These are phyloP conservation scores for Penicillium sp. DNA, from an alignment of 2,329 filamentous ascomycete species.

Conservation along the genomic window DNA sequence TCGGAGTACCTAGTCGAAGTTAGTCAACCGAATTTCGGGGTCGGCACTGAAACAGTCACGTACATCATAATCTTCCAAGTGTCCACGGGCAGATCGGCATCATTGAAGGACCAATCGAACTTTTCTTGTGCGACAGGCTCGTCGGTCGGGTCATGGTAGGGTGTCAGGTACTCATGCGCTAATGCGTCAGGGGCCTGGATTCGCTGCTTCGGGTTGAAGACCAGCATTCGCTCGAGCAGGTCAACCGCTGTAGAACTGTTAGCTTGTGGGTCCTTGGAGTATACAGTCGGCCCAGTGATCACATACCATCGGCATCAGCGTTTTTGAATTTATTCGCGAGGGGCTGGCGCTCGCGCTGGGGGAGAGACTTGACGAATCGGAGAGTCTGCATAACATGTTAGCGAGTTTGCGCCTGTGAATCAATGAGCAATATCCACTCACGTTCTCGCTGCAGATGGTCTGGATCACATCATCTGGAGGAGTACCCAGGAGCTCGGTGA, in stretches of 20 bases:
- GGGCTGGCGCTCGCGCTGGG: conserved; percentile 88
- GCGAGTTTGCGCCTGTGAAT: conserved; percentile 12
- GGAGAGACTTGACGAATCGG: conserved; percentile 94
- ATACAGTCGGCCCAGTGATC: not conserved
- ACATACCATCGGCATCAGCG: conserved; percentile 78
- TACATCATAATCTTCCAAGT: conserved; percentile 99
- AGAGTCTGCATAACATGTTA: conserved; percentile 67
- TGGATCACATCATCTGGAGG: conserved; percentile 98
- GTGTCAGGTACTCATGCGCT: conserved; percentile 87
- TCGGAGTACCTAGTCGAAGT: conserved; percentile 83
- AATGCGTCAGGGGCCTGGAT: conserved; percentile 85
- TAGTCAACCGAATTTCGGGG: conserved; percentile 2
- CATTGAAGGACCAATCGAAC: conserved; percentile 99
- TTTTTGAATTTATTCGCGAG: conserved; percentile 91
- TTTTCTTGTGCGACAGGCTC: conserved; percentile 95
- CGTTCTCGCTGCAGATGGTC: conserved; percentile 97
- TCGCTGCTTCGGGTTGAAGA: conserved; percentile 97
- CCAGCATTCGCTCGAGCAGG: conserved; percentile 92
- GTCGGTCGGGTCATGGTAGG: conserved; percentile 96
- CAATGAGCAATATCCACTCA: conserved; percentile 48
- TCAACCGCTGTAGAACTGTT: conserved; percentile 69
- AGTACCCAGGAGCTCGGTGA: conserved; percentile 93
- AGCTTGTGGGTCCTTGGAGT: conserved; percentile 6
- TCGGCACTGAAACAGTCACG: conserved; percentile 34
- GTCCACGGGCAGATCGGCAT: conserved; percentile 93